Evolutionary conservation across 371 early-diverging fungal species (phyloP), one percentile per base, ranked within the genome.

Genomic region (Syncephalis fuscata): DNA sequence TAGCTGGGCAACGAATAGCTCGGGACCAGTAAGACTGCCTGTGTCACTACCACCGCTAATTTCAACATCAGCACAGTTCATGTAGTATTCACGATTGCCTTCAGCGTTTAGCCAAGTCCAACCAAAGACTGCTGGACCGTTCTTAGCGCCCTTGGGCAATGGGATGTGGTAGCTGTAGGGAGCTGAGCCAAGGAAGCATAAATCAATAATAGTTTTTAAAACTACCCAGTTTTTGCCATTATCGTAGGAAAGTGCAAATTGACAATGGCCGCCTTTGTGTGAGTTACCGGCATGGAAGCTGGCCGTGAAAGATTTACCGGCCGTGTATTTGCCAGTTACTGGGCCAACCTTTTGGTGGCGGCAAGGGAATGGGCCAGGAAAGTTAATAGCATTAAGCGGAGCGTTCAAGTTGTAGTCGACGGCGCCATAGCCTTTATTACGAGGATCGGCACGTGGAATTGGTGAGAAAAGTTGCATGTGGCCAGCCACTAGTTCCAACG

Each of bases 101-200:
- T 58, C 54, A 15, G 73, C 73, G 55, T 75, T 75, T 32, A 74
- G 66, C 78, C 78, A 82, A 2, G 68, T 56, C 83, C 82, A 82
- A 1, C 70, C 67, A 56, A 82, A 74, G 19, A 68, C 51, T 5
- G 48, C 51, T 44, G 16, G 39, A 26, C 51, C 37, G 16, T 45
- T 45, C 1, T 80, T 77, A 23, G 75, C 63, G 19, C 57, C 52
- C 16, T 58, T 54, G 1, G 82, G 82, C 45, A 81, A 61, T 21
- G 49, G 57, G 36, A 82, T 65, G 8, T 56, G 36, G 45, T 67
- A 65, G 20, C 39, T 51, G 5, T n/a, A 19, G 3, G 20, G 40
- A 10, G 56, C 39, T 8, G 40, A 39, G 47, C 51, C 51, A 3
- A 54, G 45, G 41, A 72, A 58, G 49, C 49, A 49, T 11, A 22